These are phyloP conservation scores for Entonaema liquescens DNA, from an alignment of 495 filamentous ascomycete species.

Conservation along the genomic window DNA sequence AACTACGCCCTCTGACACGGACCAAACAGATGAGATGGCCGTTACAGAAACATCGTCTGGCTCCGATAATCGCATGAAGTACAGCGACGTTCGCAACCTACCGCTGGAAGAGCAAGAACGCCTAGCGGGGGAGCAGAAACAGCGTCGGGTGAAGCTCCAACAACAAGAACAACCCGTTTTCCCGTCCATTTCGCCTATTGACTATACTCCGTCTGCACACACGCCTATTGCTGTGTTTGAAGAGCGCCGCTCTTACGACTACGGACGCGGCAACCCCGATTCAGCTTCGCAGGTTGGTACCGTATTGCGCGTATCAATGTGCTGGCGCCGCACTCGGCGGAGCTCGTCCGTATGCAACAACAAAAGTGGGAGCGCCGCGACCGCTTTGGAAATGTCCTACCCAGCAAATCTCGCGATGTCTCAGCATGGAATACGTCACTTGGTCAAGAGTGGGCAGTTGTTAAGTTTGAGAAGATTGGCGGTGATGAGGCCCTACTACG, in stretches of 20 bases:
- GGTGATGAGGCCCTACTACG: slow-evolving; percentile 4
- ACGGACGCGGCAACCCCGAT: neutral
- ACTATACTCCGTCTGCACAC: slow-evolving; percentile 26
- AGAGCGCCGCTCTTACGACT: slow-evolving; percentile 1
- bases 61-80: slow-evolving; percentile 1
- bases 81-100: slow-evolving; percentile 20
- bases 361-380: slow-evolving; percentile 41
- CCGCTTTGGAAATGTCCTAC: slow-evolving; percentile 16
- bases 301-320: slow-evolving; percentile 32
- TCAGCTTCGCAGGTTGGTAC: slow-evolving; percentile 43
- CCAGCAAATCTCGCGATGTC: slow-evolving; percentile 5
- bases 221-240: slow-evolving; percentile 37
- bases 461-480: slow-evolving; percentile 33
- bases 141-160: neutral
- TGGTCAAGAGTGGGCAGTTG: slow-evolving; percentile 37
- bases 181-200: slow-evolving; percentile 35
- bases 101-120: slow-evolving; percentile 12
- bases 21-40: neutral
- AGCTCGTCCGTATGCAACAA: slow-evolving; percentile 40
- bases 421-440: slow-evolving; percentile 24
- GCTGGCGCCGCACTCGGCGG: slow-evolving; percentile 33
- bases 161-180: neutral
- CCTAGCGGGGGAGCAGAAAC: neutral
- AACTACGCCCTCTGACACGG: neutral
- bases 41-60: neutral